Evolutionary conservation across 805 yeast species (phyloP), one percentile per base, ranked within the genome.

Genomic region (Candida chauliodis): DNA sequence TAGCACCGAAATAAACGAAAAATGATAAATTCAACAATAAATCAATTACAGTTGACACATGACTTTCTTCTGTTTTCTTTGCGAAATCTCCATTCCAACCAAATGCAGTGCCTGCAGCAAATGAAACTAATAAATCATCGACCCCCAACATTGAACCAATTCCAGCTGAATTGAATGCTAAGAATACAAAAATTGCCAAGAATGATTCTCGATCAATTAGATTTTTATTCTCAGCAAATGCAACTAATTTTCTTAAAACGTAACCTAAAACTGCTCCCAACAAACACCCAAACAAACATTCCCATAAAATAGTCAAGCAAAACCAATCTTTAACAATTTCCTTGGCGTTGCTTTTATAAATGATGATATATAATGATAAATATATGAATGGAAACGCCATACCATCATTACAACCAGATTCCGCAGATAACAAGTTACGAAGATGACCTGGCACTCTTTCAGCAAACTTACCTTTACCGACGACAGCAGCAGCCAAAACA

Each of bases 61-160:
- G 89, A 10, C 89, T 74, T 50, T 85, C 95, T 51, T 85, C 91
- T 0, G 95, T 88, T 49, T 79, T 81, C 41, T 67, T 71, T 11
- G 95, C 80, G 61, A 87, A 87, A 79, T 89, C 77, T 9, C 95
- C 96, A 56, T 86, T 90, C 96, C 96, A 89, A 1, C 95, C 78
- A 58, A 89, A 90, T 2, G 96, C 86, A 3, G 95, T 81, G 17
- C 97, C 97, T 0, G 96, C 96, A 2, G 95, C 82, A 62, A 90
- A 90, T 3, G 95, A 81, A 2, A 85, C 95, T 44, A 89, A 71
- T 51, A 89, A 72, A 60, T 89, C 97, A 58, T 89, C 96, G 9
- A 82, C 87, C 17, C 96, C 96, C 30, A 87, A 66, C 55, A 87
- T 79, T 8, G 95, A 77, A 5, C 96, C 96, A 40, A 86, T 73